Evolutionary conservation across 2,329 filamentous ascomycete species (phyloP).

Genomic region (Aureobasidium pullulans): DNA sequence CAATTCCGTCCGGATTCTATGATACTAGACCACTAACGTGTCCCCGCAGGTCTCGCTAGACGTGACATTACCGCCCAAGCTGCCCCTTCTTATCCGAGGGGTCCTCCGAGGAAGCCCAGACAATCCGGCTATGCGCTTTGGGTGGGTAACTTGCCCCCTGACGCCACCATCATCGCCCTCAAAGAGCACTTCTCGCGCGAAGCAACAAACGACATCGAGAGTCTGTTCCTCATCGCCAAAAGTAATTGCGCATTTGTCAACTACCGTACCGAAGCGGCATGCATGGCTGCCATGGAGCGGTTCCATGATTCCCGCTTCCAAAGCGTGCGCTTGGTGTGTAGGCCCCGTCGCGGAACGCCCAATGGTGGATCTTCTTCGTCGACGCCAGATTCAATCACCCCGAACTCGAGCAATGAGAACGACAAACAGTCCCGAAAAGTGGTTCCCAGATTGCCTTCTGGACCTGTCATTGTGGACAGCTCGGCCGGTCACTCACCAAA

Average conservation of each 20-base stretch:
- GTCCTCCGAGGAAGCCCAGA: constrained; percentile 59
- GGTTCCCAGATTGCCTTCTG: neutral
- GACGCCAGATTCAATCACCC: neutral
- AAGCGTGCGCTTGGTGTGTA: constrained; percentile 76
- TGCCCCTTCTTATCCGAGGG: constrained; percentile 41
- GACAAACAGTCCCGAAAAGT: neutral
- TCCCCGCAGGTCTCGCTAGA: neutral
- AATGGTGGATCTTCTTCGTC: neutral
- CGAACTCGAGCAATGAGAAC: neutral
- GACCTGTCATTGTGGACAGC: constrained; percentile 1
- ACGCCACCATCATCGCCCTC: constrained; percentile 72
- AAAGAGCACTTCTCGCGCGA: constrained; percentile 85
- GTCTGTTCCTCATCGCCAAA: constrained; percentile 88
- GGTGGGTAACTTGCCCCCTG: constrained; percentile 88
- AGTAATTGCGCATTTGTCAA: constrained; percentile 98
- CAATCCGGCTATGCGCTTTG: constrained; percentile 82
- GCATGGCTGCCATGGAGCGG: constrained; percentile 67
- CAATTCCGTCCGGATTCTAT: neutral
- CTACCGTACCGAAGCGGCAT: constrained; percentile 73
- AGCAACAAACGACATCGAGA: constrained; percentile 68
- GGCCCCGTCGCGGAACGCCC: constrained; percentile 52
- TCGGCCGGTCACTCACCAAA: neutral
- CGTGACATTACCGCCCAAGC: constrained; percentile 14
- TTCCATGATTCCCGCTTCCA: constrained; percentile 90
- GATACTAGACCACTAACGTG: neutral